Percentiles rank a stretch among this genome's conserved stretches.
Conservation (phyloP, 257 asterid genomes). For the Mentha longifolia region DNA sequence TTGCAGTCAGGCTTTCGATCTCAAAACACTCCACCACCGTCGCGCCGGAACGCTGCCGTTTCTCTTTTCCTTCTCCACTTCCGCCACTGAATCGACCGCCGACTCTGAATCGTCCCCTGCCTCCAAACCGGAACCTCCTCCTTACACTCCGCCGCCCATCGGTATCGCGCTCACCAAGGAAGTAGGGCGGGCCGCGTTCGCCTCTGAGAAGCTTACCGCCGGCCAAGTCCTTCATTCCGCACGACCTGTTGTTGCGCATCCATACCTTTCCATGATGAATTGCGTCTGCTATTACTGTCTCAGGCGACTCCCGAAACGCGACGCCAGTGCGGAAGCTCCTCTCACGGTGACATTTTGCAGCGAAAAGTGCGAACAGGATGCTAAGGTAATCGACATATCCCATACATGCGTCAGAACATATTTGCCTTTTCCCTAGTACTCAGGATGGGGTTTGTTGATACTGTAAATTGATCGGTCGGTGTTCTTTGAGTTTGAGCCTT, state of each 20-base stretch:
- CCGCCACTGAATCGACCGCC: constrained; percentile 30
- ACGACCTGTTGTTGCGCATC: constrained; percentile 64
- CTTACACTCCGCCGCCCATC: constrained; percentile 56
- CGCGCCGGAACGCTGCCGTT: constrained; percentile 28
- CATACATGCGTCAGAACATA: background rate
- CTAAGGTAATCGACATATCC: constrained; percentile 44
- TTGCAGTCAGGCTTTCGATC: constrained; percentile 37
- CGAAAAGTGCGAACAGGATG: constrained; percentile 50
- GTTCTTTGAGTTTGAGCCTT: too few species aligned
- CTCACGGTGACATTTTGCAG: constrained; percentile 54
- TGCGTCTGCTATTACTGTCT: constrained; percentile 74
- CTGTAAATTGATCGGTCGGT: background rate
- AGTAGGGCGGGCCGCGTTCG: constrained; percentile 76
- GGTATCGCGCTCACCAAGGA: constrained; percentile 50
- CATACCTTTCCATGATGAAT: constrained; percentile 53
- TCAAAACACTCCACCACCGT: constrained; percentile 30
- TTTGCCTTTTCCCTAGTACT: background rate
- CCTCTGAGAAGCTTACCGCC: constrained; percentile 57
- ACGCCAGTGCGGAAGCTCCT: constrained; percentile 20
- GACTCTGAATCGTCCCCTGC: too few species aligned
- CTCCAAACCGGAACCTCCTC: constrained; percentile 31
- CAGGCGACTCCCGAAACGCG: constrained; percentile 40
- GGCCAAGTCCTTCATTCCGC: constrained; percentile 86
- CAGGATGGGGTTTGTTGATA: background rate
- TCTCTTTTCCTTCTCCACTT: constrained; percentile 22